Conservation (phyloP, 2,329 filamentous ascomycete species). For the Coniochaeta sp. region DNA sequence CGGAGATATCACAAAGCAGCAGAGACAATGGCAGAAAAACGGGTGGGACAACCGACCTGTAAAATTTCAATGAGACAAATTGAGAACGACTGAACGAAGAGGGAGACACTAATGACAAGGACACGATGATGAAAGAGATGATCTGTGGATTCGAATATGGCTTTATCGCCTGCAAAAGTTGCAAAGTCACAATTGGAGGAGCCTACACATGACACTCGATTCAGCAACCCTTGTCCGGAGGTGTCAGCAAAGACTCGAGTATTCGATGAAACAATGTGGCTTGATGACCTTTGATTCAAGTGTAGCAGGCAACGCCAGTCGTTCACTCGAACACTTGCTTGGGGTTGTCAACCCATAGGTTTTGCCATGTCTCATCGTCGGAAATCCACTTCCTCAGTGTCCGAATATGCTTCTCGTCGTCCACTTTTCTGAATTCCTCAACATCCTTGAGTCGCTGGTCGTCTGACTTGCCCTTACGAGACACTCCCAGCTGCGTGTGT, state of each 20-base stretch:
- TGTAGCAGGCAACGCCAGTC: not conserved
- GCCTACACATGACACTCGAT: no score
- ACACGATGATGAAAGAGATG: not conserved
- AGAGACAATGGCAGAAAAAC: no score
- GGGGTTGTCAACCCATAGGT: slow-evolving; percentile 14
- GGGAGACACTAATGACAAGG: not conserved
- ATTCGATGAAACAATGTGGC: not conserved
- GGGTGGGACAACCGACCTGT: not conserved
- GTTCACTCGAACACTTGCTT: slow-evolving; percentile 10
- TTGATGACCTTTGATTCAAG: not conserved
- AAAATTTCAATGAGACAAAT: not conserved
- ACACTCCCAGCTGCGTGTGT: slow-evolving; percentile 13
- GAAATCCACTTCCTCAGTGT: slow-evolving; percentile 13
- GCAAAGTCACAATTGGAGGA: no score
- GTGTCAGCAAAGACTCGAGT: no score
- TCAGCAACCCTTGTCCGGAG: not conserved
- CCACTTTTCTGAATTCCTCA: slow-evolving; percentile 13
- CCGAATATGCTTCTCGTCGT: slow-evolving; percentile 11
- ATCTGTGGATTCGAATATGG: not conserved
- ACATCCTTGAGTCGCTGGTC: slow-evolving; percentile 13
- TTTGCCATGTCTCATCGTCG: slow-evolving; percentile 13
- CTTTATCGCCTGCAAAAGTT: no score
- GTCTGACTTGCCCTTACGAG: slow-evolving; percentile 12
- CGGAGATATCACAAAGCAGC: no score
- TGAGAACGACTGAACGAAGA: not conserved